These are phyloP conservation scores for Tetrastigma voinierianum DNA, from an alignment of 164 flowering plant species.

Conservation along the genomic window DNA sequence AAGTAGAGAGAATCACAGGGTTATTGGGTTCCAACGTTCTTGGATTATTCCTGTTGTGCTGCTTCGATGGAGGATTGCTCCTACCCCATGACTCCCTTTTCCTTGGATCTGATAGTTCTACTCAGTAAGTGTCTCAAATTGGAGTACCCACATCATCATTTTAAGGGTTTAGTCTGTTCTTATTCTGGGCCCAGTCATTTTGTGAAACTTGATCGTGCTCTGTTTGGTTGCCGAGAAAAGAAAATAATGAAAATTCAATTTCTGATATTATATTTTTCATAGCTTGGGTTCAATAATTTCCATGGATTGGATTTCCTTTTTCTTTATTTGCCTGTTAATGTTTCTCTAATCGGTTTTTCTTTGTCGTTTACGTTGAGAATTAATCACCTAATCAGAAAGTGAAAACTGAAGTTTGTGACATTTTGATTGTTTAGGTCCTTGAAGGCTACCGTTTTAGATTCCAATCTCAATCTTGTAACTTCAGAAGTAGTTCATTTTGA, in stretches of 20 bases:
- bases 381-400: neutral
- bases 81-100: slow-evolving; percentile 56
- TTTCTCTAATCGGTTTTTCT: neutral
- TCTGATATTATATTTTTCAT: too few relatives aligned
- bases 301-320: too few relatives aligned
- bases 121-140: slow-evolving; percentile 45
- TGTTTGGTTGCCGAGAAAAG: too few relatives aligned
- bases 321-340: too few relatives aligned
- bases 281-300: too few relatives aligned
- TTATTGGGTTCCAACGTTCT: too few relatives aligned
- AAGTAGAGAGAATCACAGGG: too few relatives aligned
- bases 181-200: too few relatives aligned
- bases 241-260: too few relatives aligned
- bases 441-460: slow-evolving; percentile 89
- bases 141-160: too few relatives aligned
- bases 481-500: slow-evolving; percentile 79
- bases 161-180: too few relatives aligned
- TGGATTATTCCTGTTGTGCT: neutral
- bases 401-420: neutral
- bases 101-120: slow-evolving; percentile 67
- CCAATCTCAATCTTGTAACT: slow-evolving; percentile 59
- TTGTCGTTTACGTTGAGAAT: neutral
- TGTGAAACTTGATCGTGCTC: too few relatives aligned
- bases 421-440: slow-evolving; percentile 56
- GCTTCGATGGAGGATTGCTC: slow-evolving; percentile 40